Conservation (phyloP, 768 basidiomycete genomes). For the Antrodiella citrinella region DNA sequence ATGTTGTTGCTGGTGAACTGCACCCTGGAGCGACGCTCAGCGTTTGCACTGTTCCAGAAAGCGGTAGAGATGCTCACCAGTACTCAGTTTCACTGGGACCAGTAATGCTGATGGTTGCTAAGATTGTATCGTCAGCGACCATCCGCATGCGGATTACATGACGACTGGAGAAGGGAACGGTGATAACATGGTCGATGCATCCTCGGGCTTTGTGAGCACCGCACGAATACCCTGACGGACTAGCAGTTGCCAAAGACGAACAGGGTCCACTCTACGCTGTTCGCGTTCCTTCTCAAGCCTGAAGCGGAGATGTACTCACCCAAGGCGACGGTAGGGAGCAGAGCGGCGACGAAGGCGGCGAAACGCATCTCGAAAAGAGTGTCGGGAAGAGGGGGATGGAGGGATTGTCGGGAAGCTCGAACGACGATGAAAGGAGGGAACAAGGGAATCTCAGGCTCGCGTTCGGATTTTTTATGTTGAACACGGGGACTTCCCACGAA, state of each 20-base stretch:
- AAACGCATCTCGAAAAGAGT: conserved; percentile 20
- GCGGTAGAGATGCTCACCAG: conserved; percentile 20
- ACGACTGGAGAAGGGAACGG: no score
- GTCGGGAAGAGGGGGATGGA: conserved; percentile 10
- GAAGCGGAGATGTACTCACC: conserved; percentile 10
- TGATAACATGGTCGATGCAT: no score
- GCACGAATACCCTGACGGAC: no score
- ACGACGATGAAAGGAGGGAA: neutral
- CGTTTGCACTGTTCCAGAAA: neutral
- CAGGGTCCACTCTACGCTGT: neutral
- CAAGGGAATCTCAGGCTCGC: no score
- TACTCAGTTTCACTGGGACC: conserved; percentile 21
- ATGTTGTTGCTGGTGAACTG: conserved; percentile 27
- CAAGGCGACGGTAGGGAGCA: conserved; percentile 19
- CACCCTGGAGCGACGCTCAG: conserved; percentile 21
- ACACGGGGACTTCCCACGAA: no score
- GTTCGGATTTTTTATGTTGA: no score
- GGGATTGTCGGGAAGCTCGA: conserved; percentile 8
- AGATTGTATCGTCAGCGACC: neutral
- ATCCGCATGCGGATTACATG: no score
- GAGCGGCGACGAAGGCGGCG: conserved; percentile 18
- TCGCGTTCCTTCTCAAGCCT: neutral
- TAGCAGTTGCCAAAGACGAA: no score
- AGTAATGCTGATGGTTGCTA: conserved; percentile 24
- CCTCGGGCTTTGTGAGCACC: no score